Base-by-base conservation (phyloP, 2,329 filamentous ascomycete genomes). In the Cryphonectria parasitica region DNA sequence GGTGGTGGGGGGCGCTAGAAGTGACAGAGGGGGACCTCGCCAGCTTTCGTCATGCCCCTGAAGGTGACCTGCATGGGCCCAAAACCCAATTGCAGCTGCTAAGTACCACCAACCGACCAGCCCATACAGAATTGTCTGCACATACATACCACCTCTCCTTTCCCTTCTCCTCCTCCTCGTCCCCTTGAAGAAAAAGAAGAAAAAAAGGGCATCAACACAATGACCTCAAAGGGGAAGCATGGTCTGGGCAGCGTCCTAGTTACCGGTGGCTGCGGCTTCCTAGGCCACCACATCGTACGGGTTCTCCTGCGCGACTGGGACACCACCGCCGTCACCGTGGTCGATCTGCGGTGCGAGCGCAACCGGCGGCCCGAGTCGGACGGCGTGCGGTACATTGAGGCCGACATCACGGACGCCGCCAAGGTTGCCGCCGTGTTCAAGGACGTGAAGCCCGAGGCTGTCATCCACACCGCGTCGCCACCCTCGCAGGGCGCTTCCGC, bases 401-500 rank as follows among this genome's bases (percentile, higher is more conserved):
- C 89, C 78, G 92, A 95, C 81, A 94, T 96, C 79, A 94, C 92
- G 68, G 89, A 92, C 73, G 78, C 83, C 25, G 83, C 85, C 68
- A 85, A 85, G 72, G 85, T 96, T 73, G 79, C 87, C 56, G 83
- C 85, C 52, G 82, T 93, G 61, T 90, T 98, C 76, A 80, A 85
- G 43, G 84, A 89, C 73, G 85, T 90, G 68, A 88, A 87, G 76
- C 95, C 95, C 28, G 90, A 94, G 78, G 88, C 97, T 19, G 93
- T 99, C 66, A 91, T 98, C 77, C 95, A 99, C 82, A 97, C 95
- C 2, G 96, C 95, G 28, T 93, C 91, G 45, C 92, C 93, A 54
- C 81, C 85, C 34, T 85, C 83, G 71, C 86, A 88, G 78, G 83
- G 87, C 81, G 80, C 80, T 77, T 77, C 84, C 79, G 81, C 83